These are phyloP conservation scores for Solanum pimpinellifolium DNA, from an alignment of 257 asterid species.

Conservation along the genomic window DNA sequence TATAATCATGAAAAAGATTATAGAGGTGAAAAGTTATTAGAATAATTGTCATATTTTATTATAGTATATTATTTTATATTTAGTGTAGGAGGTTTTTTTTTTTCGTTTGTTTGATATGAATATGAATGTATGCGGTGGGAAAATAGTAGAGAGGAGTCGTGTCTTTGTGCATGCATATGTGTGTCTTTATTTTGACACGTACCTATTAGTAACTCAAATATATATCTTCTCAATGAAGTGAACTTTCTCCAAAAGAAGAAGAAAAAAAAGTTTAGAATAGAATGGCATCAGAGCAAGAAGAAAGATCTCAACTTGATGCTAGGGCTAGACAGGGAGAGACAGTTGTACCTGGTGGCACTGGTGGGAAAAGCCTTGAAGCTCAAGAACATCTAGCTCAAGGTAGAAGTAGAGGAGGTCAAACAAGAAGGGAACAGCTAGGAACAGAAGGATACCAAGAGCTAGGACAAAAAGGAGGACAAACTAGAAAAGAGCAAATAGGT, in stretches of 20 bases:
- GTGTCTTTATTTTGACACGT: background rate
- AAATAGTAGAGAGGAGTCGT: background rate
- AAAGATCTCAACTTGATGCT: constrained; percentile 47
- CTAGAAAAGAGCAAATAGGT: constrained; percentile 50
- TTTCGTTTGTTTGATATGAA: background rate
- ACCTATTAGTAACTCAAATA: background rate
- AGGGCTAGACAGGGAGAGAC: constrained; percentile 62
- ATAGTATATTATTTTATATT: no score
- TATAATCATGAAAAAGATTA: no score
- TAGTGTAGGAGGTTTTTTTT: no score
- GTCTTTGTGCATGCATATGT: background rate
- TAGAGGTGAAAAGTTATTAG: no score
- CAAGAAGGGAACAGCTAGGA: constrained; percentile 56
- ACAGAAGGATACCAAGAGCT: constrained; percentile 61
- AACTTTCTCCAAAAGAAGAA: background rate
- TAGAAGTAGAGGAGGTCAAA: constrained; percentile 69
- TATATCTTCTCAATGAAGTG: background rate
- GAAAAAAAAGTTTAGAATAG: background rate
- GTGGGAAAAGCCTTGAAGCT: constrained; percentile 80
- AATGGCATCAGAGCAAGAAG: constrained; percentile 42
- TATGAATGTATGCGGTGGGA: background rate
- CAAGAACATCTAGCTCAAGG: constrained; percentile 70
- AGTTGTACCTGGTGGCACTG: constrained; percentile 77
- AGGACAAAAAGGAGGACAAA: constrained; percentile 60
- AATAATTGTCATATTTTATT: no score